Base-by-base conservation (phyloP, 2,329 filamentous ascomycete genomes). In the Colletotrichum lupini region DNA sequence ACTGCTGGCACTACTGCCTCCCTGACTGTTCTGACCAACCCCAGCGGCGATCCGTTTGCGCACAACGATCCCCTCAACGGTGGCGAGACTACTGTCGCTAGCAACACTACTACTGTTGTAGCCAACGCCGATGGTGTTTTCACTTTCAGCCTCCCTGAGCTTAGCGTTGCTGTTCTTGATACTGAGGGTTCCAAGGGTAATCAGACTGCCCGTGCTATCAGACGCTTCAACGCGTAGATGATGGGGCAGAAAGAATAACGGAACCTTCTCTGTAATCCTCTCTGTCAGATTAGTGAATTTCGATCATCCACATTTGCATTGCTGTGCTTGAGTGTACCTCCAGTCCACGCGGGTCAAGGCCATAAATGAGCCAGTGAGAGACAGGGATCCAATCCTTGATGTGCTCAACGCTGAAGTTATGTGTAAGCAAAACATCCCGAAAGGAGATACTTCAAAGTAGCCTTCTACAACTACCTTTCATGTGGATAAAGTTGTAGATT, bases 151-250 rank as follows among this genome's bases (percentile, higher is more conserved):
- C 73, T 92, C 77, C 89, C 89, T 0, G 82, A 88, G 75, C 80
- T 90, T 70, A 90, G 88, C 75, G 85, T 91, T 61, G 88, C 88
- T 16, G 85, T 91, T 2, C 77, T 92, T 65, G 87, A 90, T 64
- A 86, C 84, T 1, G 77, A 76, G 1, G 22, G 61, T 2, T 46
- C 62, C 1, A 30, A 63, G 59, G 30, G 30, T 1, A 28, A 28
- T 1, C 30, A 19, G 32, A 32, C 37, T 24, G 30, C 67, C 1
- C 7, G 66, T 0, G 60, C 24, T 7, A n/a, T 64, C 3, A 5
- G 30, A 46, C 26, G 42, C 1, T 73, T 73, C 8, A 24, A 24
- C 24, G 59, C 59, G 0, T 72, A 30, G 52, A 2, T 1, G 32
- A 5, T 6, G 26, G 3, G 1, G 0, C 8, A 49, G 12, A 19